Conservation (phyloP, 257 asterid genomes). For the Knoxia roxburghii region DNA sequence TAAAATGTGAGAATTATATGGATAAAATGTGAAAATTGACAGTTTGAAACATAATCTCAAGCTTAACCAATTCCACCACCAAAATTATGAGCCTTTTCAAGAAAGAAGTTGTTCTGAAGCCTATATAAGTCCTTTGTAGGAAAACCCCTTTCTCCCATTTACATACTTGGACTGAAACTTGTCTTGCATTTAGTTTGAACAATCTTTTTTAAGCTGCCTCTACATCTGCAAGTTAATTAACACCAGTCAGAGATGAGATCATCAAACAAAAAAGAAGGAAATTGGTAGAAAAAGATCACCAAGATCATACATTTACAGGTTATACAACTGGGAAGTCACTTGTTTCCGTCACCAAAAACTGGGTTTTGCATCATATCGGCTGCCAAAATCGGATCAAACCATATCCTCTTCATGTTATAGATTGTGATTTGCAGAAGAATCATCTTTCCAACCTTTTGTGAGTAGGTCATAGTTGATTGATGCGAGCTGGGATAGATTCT, state of each 20-base stretch:
- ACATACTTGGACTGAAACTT: too few relatives aligned
- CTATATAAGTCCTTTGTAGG: too few relatives aligned
- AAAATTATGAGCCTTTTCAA: too few relatives aligned
- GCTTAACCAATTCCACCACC: too few relatives aligned
- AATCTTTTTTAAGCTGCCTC: constrained; percentile 17
- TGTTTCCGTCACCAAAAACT: background rate
- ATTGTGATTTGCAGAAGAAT: constrained; percentile 49
- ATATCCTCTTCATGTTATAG: constrained; percentile 21
- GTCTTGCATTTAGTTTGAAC: background rate
- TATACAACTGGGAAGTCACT: constrained; percentile 9
- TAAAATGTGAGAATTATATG: too few relatives aligned
- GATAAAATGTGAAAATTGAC: background rate
- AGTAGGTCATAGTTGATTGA: constrained; percentile 94
- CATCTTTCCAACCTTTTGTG: constrained; percentile 80
- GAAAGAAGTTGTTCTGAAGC: too few relatives aligned
- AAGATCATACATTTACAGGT: constrained; percentile 43
- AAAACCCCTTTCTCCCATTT: too few relatives aligned
- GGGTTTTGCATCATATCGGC: constrained; percentile 8
- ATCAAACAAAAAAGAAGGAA: background rate
- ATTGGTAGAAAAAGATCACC: background rate
- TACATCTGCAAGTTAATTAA: constrained; percentile 13
- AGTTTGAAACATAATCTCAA: too few relatives aligned
- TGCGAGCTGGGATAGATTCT: constrained; percentile 96
- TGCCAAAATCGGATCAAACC: constrained; percentile 7
- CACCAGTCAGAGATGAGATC: background rate